A percentile compares a stretch with the other conserved stretches of the same genome.
phyloP scores from a whole-genome alignment of 1,284 basidiomycete species.

The Schizophyllum amplum region DNA sequence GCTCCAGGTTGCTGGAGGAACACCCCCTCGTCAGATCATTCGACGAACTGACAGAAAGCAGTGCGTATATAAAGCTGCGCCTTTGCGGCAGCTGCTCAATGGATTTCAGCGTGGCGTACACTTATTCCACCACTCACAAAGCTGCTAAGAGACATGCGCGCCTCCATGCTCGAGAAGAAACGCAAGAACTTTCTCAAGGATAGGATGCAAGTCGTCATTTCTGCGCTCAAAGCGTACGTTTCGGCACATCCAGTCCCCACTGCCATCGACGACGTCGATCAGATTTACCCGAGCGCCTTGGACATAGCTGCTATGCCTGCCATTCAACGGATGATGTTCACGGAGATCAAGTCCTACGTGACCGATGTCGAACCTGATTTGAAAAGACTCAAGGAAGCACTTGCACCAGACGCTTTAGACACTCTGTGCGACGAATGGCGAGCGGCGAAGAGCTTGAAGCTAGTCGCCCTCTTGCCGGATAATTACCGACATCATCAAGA shows the following conservation, averaged over 20 bases:
- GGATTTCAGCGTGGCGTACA: constrained; percentile 8
- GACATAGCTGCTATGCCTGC: constrained; percentile 11
- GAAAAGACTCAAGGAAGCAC: constrained; percentile 4
- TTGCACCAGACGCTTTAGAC: constrained; percentile 1
- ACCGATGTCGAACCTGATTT: constrained; percentile 9
- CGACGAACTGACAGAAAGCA: constrained; percentile 8
- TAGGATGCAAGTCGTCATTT: constrained; percentile 10
- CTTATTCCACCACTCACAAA: constrained; percentile 7
- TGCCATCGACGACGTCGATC: background rate
- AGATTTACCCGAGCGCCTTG: constrained; percentile 9
- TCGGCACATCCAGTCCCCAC: constrained; percentile 4
- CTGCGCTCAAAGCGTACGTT: constrained; percentile 6
- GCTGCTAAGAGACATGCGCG: constrained; percentile 10
- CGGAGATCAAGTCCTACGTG: constrained; percentile 10
- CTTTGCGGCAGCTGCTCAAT: background rate
- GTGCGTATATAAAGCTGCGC: background rate
- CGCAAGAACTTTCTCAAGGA: constrained; percentile 13
- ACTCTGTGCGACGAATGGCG: constrained; percentile 12
- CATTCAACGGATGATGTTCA: constrained; percentile 10
- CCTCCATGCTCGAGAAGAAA: constrained; percentile 8
- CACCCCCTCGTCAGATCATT: constrained; percentile 9
- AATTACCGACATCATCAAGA: background rate
- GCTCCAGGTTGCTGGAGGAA: constrained; percentile 3
- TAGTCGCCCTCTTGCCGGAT: constrained; percentile 9
- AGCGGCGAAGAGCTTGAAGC: constrained; percentile 5